Conservation (phyloP, 1,284 basidiomycete species). For the Pseudozyma pruni region DNA sequence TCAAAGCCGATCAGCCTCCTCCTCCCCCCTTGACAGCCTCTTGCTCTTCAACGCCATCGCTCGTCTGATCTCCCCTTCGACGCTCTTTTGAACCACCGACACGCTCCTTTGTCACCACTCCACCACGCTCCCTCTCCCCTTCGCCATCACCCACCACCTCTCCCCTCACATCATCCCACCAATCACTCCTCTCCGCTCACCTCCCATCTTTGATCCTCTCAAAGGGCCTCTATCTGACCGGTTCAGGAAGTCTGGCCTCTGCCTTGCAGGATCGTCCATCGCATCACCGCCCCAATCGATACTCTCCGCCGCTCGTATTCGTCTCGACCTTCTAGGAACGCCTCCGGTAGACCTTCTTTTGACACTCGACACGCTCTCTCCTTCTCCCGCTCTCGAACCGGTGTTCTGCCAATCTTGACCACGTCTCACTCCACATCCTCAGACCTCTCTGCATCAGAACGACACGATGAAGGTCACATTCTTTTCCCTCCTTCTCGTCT, state of each 20-base stretch:
- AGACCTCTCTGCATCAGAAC: no score
- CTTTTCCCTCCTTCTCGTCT: constrained; percentile 30
- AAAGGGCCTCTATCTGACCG: constrained; percentile 44
- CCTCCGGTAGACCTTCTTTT: constrained; percentile 34
- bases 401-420: no score
- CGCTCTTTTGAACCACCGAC: constrained; percentile 11
- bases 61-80: constrained; percentile 4
- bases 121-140: no score
- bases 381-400: background rate
- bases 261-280: constrained; percentile 6
- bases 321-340: constrained; percentile 6
- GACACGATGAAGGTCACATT: constrained; percentile 33
- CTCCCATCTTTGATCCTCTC: constrained; percentile 2
- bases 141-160: background rate
- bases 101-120: constrained; percentile 7
- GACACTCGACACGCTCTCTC: constrained; percentile 9
- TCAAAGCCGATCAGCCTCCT: background rate
- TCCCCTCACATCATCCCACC: background rate
- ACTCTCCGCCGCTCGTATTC: background rate
- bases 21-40: no score
- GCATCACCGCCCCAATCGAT: background rate
- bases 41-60: constrained; percentile 1
- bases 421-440: background rate
- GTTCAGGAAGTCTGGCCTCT: constrained; percentile 38
- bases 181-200: constrained; percentile 1